Evolutionary conservation across 345 rosid species (phyloP).

Genomic region (Alliaria petiolata): DNA sequence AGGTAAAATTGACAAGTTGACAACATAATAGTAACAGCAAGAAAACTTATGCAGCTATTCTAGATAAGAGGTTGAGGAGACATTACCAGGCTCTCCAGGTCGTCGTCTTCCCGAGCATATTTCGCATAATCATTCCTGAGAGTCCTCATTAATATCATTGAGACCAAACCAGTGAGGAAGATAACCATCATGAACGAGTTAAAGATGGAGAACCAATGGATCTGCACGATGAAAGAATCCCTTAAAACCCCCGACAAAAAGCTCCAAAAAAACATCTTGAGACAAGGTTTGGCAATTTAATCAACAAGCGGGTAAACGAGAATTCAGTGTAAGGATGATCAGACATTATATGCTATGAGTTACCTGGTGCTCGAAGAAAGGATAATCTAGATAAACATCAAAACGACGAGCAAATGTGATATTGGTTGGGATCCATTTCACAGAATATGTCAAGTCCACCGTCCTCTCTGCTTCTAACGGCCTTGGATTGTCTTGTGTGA

Average conservation of each 20-base stretch:
- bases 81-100: slow-evolving; percentile 84
- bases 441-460: too few species aligned
- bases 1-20: not conserved
- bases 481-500: slow-evolving; percentile 45
- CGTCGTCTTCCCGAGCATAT: slow-evolving; percentile 96
- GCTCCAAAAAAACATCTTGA: not conserved
- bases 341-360: not conserved
- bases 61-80: slow-evolving; percentile 9
- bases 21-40: not conserved
- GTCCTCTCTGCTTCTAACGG: too few species aligned
- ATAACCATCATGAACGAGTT: slow-evolving; percentile 99
- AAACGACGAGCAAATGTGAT: too few species aligned
- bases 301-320: not conserved
- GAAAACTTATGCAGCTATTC: not conserved
- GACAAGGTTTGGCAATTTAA: not conserved
- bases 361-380: slow-evolving; percentile 98
- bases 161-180: slow-evolving; percentile 95
- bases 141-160: slow-evolving; percentile 97
- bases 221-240: slow-evolving; percentile 47
- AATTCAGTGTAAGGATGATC: not conserved
- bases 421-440: too few species aligned
- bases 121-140: slow-evolving; percentile 93
- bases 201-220: slow-evolving; percentile 98
- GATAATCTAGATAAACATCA: slow-evolving; percentile 63
- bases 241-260: not conserved